A percentile compares a stretch with the other conserved stretches of the same genome.
Conservation (phyloP, 805 yeast species). For the Candida gorgasii region DNA sequence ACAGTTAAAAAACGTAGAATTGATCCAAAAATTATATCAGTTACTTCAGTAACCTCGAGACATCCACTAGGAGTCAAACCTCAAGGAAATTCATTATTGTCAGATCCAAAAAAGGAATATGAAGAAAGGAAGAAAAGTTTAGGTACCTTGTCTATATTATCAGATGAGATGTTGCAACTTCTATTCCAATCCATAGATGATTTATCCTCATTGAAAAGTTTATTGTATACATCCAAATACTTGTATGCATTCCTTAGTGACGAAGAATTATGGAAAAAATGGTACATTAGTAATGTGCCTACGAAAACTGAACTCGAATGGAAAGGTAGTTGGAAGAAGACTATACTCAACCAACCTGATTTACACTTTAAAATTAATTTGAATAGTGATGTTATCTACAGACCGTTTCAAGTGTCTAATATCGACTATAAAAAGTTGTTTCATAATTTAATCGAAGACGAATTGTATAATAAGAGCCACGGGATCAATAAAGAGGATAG, state of each 20-base stretch:
- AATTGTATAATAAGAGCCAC: conserved; percentile 30
- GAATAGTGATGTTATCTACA: conserved; percentile 72
- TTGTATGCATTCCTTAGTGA: conserved; percentile 71
- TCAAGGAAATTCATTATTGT: conserved; percentile 61
- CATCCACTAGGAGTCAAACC: conserved; percentile 81
- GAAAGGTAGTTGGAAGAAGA: conserved; percentile 81
- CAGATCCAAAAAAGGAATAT: conserved; percentile 16
- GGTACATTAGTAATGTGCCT: conserved; percentile 35
- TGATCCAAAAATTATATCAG: conserved; percentile 19
- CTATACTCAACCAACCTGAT: conserved; percentile 51
- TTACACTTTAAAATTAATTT: conserved; percentile 49
- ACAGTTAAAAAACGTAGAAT: conserved; percentile 9
- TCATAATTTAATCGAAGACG: conserved; percentile 49
- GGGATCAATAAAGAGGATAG: conserved; percentile 30
- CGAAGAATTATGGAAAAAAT: conserved; percentile 79
- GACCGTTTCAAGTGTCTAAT: conserved; percentile 82
- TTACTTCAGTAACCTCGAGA: conserved; percentile 32
- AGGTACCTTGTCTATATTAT: conserved; percentile 54
- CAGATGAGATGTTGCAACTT: conserved; percentile 65
- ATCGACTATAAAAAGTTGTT: conserved; percentile 57
- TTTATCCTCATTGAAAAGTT: conserved; percentile 46
- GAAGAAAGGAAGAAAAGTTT: conserved; percentile 33
- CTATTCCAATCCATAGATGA: conserved; percentile 41
- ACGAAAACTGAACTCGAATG: conserved; percentile 36
- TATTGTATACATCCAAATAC: conserved; percentile 63